A percentile compares a stretch with the other conserved stretches of the same genome.
phyloP scores from a whole-genome alignment of 2,329 filamentous ascomycete species.

The Chalara sp. region DNA sequence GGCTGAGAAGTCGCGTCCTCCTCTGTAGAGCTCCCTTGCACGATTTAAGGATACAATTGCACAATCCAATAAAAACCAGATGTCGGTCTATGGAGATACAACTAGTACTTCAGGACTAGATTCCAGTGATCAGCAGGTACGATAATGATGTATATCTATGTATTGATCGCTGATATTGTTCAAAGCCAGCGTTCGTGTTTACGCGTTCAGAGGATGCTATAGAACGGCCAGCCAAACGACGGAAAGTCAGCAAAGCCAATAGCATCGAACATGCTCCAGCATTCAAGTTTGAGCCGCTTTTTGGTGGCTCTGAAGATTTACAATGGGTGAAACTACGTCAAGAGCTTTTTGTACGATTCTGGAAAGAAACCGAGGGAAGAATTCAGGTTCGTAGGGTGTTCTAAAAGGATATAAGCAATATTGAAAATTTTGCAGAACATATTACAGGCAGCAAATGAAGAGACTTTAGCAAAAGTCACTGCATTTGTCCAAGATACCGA shows the following conservation, averaged over 20 bases:
- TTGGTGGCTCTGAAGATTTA: slow-evolving; percentile 46
- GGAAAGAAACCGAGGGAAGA: slow-evolving; percentile 55
- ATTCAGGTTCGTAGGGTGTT: slow-evolving; percentile 43
- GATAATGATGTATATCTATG: not conserved
- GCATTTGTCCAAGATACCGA: slow-evolving; percentile 42
- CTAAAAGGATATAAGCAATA: slow-evolving; percentile 20
- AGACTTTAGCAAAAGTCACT: slow-evolving; percentile 51
- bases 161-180: not conserved
- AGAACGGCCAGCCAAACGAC: slow-evolving; percentile 28
- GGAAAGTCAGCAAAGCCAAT: slow-evolving; percentile 20
- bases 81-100: slow-evolving; percentile 24
- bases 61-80: slow-evolving; percentile 10
- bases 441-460: slow-evolving; percentile 52
- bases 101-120: slow-evolving; percentile 22
- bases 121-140: slow-evolving; percentile 26
- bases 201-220: slow-evolving; percentile 18
- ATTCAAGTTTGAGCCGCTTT: slow-evolving; percentile 41
- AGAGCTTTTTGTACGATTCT: slow-evolving; percentile 53
- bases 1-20: not conserved
- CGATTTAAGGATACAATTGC: not conserved
- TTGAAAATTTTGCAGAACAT: slow-evolving; percentile 39
- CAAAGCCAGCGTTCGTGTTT: slow-evolving; percentile 32
- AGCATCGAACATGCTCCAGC: not conserved
- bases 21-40: slow-evolving; percentile 9
- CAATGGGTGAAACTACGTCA: slow-evolving; percentile 47